Conservation (phyloP, 2,329 filamentous ascomycete species). For the Didymella glomerata region DNA sequence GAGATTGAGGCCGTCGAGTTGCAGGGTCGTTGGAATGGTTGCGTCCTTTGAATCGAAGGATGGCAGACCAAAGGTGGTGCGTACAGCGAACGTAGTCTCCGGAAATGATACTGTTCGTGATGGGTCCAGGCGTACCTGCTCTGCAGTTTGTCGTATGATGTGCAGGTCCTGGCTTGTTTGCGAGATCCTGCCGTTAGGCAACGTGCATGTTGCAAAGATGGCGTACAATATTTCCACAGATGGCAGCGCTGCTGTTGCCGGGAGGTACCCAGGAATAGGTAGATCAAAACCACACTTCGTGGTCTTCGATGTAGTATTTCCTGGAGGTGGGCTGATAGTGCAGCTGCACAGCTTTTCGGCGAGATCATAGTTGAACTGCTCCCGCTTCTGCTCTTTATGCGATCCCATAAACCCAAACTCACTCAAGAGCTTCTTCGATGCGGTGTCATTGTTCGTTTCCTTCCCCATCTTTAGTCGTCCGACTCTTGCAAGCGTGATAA, state of each 20-base stretch:
- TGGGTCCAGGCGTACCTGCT: conserved; percentile 3
- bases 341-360: conserved; percentile 14
- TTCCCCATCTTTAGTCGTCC: conserved; percentile 1
- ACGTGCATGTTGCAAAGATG: conserved; percentile 11
- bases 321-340: neutral
- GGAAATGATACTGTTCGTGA: conserved; percentile 17
- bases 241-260: conserved; percentile 12
- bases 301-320: neutral
- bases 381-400: conserved; percentile 11
- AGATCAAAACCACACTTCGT: conserved; percentile 12
- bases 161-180: conserved; percentile 6
- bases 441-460: neutral
- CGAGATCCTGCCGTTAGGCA: conserved; percentile 2
- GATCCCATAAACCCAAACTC: conserved; percentile 16
- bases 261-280: conserved; percentile 9
- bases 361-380: conserved; percentile 7
- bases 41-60: neutral
- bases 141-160: conserved; percentile 2
- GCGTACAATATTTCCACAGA: conserved; percentile 12
- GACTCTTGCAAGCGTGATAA: conserved; percentile 16
- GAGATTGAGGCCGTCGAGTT: conserved; percentile 11
- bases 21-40: conserved; percentile 10
- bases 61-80: conserved; percentile 12
- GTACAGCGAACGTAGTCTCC: conserved; percentile 15
- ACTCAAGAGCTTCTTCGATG: conserved; percentile 8